Percentiles rank a stretch among this genome's conserved stretches.
phyloP scores from a whole-genome alignment of 345 rosid genomes.

The Eucalyptus decipiens region DNA sequence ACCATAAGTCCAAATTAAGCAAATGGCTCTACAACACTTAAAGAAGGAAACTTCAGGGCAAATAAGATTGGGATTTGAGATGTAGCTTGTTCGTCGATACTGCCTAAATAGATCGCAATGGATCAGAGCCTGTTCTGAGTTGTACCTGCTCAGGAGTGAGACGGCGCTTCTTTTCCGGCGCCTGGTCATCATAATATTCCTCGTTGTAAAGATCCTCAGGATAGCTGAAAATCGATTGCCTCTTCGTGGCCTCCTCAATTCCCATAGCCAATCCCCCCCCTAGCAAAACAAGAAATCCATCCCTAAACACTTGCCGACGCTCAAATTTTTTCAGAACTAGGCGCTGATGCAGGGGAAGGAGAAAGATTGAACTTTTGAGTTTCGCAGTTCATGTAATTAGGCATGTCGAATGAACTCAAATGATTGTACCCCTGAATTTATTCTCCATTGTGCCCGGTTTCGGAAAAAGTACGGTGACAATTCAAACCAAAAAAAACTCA shows the following conservation, averaged over 20 bases:
- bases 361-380: not conserved
- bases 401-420: not conserved
- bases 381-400: not conserved
- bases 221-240: conserved; percentile 60
- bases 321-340: not conserved
- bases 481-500: not conserved
- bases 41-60: not conserved
- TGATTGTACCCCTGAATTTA: not conserved
- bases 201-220: conserved; percentile 58
- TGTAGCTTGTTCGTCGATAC: not conserved
- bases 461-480: not conserved
- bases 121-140: not conserved
- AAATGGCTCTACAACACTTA: not conserved
- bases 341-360: not conserved
- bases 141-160: conserved; percentile 68
- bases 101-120: not conserved
- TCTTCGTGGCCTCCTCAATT: conserved; percentile 55
- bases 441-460: not conserved
- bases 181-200: conserved; percentile 68
- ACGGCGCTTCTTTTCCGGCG: conserved; percentile 84
- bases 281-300: not conserved
- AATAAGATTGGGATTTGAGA: not conserved
- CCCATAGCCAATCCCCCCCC: conserved; percentile 41
- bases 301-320: not conserved
- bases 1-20: not conserved